Percentiles rank a stretch among this genome's conserved stretches.
phyloP scores from a whole-genome alignment of 2,329 filamentous ascomycete species.

The Verticillium nubilum region DNA sequence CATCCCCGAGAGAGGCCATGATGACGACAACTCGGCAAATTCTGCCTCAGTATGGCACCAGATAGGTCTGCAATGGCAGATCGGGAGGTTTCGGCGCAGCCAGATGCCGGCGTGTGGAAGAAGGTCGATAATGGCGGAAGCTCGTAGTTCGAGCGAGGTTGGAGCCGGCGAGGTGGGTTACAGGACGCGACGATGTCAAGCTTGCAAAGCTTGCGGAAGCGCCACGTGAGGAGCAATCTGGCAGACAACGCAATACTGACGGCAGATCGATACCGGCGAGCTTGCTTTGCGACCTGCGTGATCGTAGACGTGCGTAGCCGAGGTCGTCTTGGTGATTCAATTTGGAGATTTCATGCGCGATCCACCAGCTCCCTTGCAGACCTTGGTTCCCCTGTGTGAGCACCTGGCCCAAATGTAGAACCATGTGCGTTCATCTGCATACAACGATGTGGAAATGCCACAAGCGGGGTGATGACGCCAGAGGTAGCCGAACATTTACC shows the following conservation, averaged over 20 bases:
- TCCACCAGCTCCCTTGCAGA: neutral
- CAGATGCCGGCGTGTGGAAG: neutral
- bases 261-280: neutral
- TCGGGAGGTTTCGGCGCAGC: neutral
- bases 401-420: neutral
- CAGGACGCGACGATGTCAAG: neutral
- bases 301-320: neutral
- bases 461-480: too few species aligned
- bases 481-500: too few species aligned
- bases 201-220: neutral
- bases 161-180: neutral
- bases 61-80: neutral
- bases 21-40: slow-evolving; percentile 9
- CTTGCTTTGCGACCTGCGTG: neutral
- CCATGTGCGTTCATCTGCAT: neutral
- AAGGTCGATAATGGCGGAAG: neutral
- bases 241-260: neutral
- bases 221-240: neutral
- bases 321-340: slow-evolving; percentile 6
- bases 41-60: neutral
- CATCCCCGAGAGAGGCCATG: slow-evolving; percentile 95
- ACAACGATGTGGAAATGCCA: neutral
- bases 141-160: neutral
- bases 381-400: neutral
- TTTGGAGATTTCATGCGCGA: slow-evolving; percentile 15